A percentile compares a stretch with the other conserved stretches of the same genome.
Conservation (phyloP, 2,329 filamentous ascomycete genomes). For the Colletotrichum caudatum region DNA sequence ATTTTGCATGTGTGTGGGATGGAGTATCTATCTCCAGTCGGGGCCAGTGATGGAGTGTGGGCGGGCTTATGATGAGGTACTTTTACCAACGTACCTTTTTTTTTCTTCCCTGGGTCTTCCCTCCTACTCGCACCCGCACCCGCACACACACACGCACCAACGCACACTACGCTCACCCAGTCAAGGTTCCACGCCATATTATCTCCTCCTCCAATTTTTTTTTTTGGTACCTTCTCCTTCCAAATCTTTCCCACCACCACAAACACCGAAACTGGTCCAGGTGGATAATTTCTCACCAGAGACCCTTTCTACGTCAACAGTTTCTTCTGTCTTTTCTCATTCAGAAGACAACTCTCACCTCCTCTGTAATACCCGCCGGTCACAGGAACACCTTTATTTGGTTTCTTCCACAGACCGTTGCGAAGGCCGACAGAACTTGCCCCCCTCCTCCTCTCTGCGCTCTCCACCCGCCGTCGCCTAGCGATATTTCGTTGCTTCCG, state of each 20-base stretch:
- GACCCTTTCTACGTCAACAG: conserved; percentile 39
- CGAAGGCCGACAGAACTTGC: conserved; percentile 34
- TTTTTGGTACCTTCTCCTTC: conserved; percentile 35
- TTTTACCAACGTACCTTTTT: conserved; percentile 29
- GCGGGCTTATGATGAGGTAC: conserved; percentile 19
- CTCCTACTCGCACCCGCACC: conserved; percentile 26
- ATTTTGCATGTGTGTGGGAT: neutral
- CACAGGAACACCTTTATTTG: conserved; percentile 34
- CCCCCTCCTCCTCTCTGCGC: conserved; percentile 24
- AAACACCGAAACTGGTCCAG: conserved; percentile 43
- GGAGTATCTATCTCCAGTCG: neutral
- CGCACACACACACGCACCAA: neutral
- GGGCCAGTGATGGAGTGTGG: conserved; percentile 8
- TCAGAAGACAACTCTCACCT: conserved; percentile 45
- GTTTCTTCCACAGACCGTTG: conserved; percentile 32
- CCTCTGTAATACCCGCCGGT: conserved; percentile 36
- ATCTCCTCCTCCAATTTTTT: conserved; percentile 41
- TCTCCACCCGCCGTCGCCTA: conserved; percentile 38
- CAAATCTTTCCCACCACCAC: conserved; percentile 42
- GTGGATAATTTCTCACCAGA: conserved; percentile 43
- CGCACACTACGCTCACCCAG: conserved; percentile 7
- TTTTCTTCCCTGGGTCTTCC: conserved; percentile 34
- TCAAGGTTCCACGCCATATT: conserved; percentile 39
- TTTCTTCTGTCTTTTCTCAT: conserved; percentile 44
- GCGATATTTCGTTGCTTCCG: conserved; percentile 42